These are phyloP conservation scores for Komagataella populi DNA, from an alignment of 805 yeast genomes.

Conservation along the genomic window DNA sequence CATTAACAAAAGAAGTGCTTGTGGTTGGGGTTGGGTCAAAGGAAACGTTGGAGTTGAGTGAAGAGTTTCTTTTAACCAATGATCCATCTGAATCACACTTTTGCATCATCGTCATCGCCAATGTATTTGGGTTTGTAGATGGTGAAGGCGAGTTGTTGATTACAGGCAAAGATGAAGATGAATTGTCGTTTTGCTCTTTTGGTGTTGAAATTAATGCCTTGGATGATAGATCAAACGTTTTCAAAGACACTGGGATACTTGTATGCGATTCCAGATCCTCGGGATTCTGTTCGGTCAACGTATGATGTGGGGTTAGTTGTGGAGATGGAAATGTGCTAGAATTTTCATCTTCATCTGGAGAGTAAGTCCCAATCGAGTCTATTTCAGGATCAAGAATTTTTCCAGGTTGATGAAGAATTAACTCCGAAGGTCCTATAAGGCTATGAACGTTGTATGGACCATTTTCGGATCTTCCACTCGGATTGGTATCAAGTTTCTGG, in stretches of 20 bases:
- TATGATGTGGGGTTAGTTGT: background rate
- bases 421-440: background rate
- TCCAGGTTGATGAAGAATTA: background rate
- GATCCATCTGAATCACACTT: background rate
- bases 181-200: constrained; percentile 28
- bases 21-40: background rate
- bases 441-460: background rate
- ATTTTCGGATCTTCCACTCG: background rate
- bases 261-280: background rate
- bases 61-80: background rate
- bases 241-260: background rate
- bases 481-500: background rate
- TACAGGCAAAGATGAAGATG: background rate
- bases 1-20: background rate
- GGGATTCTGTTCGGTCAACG: background rate
- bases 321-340: background rate
- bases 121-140: background rate
- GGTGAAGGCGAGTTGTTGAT: background rate
- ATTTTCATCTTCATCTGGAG: background rate
- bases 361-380: background rate
- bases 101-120: background rate
- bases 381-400: background rate
- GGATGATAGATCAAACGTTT: constrained; percentile 49
- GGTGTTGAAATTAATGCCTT: constrained; percentile 55
- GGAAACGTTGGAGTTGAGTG: background rate